A percentile compares a stretch with the other conserved stretches of the same genome.
phyloP scores from a whole-genome alignment of 1,139 yeast genomes.

The Kluyveromyces sp. region DNA sequence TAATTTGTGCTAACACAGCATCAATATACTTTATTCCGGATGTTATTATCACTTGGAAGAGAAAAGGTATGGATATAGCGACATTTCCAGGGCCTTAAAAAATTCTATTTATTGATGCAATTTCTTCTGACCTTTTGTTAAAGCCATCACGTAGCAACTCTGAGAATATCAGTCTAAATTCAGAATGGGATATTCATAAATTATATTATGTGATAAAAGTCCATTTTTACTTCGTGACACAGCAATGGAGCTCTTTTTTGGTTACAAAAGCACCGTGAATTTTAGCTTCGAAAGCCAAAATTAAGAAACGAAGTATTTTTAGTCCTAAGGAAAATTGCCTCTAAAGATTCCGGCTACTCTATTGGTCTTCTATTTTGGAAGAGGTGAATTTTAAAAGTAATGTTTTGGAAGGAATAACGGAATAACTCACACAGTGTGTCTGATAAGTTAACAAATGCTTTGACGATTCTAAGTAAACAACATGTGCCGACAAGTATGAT shows the following conservation, averaged over 20 bases:
- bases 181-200: conserved; percentile 46
- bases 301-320: conserved; percentile 51
- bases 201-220: conserved; percentile 60
- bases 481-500: conserved; percentile 46
- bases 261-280: conserved; percentile 59
- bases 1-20: conserved; percentile 61
- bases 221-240: conserved; percentile 71
- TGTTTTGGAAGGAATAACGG: conserved; percentile 27
- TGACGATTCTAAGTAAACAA: conserved; percentile 29
- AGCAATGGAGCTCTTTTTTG: conserved; percentile 68
- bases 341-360: conserved; percentile 38
- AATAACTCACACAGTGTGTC: conserved; percentile 28
- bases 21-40: conserved; percentile 60
- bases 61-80: conserved; percentile 48
- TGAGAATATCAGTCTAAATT: not conserved
- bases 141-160: conserved; percentile 2
- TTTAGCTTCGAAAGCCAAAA: conserved; percentile 30
- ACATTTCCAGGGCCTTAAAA: conserved; percentile 54
- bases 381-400: conserved; percentile 33
- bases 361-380: conserved; percentile 42
- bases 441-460: conserved; percentile 35
- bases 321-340: conserved; percentile 40
- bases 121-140: conserved; percentile 31
- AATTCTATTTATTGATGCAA: conserved; percentile 62
- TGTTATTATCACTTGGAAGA: conserved; percentile 49